phyloP scores from a whole-genome alignment of 2,329 filamentous ascomycete species.

The Beauveria sp. region DNA sequence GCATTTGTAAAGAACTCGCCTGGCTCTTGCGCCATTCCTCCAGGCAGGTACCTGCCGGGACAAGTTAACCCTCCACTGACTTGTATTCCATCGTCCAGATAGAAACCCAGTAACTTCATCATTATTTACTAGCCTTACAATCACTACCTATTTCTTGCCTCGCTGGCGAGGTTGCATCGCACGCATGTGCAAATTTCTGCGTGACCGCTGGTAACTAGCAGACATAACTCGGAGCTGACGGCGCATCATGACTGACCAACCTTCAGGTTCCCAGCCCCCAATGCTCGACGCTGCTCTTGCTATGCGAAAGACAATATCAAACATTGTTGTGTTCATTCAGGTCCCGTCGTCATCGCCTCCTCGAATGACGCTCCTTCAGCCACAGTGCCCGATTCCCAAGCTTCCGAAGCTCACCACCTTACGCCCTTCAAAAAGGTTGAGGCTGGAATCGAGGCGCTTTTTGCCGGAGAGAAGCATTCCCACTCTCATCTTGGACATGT shows the following conservation, averaged over 20 bases:
- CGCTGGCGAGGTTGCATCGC: conserved; percentile 2
- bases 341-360: no score
- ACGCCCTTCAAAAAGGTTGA: conserved; percentile 31
- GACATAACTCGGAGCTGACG: not conserved
- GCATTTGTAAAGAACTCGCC: not conserved
- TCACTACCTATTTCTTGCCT: not conserved
- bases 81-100: not conserved
- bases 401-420: not conserved
- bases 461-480: conserved; percentile 36
- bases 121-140: not conserved
- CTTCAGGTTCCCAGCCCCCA: not conserved
- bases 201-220: not conserved
- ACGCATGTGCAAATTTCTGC: not conserved
- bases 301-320: not conserved
- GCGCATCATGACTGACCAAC: not conserved
- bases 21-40: not conserved
- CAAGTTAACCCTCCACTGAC: not conserved
- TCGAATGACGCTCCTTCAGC: not conserved
- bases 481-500: conserved; percentile 35
- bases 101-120: no score
- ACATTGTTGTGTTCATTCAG: not conserved
- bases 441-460: conserved; percentile 31
- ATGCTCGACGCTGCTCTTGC: not conserved
- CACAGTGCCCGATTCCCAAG: conserved; percentile 5
- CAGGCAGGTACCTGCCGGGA: not conserved